phyloP scores from a whole-genome alignment of 73 alveolate genomes.

The Paramecium sonneborni region DNA sequence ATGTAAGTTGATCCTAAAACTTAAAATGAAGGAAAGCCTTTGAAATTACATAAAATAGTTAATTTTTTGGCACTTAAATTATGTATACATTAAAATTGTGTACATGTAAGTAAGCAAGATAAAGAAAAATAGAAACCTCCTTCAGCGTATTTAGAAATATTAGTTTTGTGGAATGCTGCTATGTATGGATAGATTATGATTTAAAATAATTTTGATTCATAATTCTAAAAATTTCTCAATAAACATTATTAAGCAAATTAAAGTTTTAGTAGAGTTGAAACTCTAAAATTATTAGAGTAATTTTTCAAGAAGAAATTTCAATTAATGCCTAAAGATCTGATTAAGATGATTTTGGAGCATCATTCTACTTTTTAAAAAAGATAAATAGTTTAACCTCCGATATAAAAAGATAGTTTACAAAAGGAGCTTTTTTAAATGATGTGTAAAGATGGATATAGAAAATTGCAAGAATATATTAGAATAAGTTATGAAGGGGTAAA shows the following conservation, averaged over 20 bases:
- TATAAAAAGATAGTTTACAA: not conserved
- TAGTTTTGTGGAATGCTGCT: constrained; percentile 27
- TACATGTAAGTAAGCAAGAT: not conserved
- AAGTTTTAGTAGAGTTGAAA: not conserved
- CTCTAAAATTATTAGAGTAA: not conserved
- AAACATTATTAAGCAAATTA: not conserved
- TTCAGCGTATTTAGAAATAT: constrained; percentile 14
- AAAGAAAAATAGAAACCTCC: not conserved
- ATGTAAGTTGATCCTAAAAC: constrained; percentile 11
- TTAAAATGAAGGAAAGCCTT: not conserved
- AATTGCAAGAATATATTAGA: not conserved
- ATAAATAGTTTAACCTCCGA: not conserved
- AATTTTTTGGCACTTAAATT: constrained; percentile 8
- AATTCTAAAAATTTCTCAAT: not conserved
- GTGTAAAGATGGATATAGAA: not conserved
- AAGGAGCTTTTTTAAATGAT: not conserved
- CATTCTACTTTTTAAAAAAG: not conserved
- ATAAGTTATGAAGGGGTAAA: not conserved
- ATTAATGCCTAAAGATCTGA: not conserved
- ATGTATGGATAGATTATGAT: not conserved
- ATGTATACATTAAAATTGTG: constrained; percentile 23
- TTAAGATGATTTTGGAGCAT: not conserved
- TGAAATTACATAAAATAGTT: not conserved
- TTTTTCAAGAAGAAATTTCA: not conserved
- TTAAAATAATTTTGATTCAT: not conserved